Evolutionary conservation across 148 eudicot genomes (phyloP), one percentile per base, ranked within the genome.

Genomic region (Silene latifolia): DNA sequence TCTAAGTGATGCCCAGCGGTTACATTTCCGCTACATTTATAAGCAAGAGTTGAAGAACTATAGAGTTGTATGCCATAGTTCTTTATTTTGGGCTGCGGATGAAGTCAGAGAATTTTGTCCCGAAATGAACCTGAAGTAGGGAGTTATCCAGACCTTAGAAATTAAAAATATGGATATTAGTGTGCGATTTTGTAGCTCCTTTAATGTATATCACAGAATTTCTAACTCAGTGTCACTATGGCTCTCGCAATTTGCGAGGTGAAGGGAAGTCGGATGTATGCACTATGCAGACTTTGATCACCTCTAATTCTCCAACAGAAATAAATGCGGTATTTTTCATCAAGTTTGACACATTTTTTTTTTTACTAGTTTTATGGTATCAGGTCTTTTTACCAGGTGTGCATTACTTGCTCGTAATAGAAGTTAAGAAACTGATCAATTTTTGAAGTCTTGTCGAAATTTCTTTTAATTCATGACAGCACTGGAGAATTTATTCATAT

Each of bases 1-100:
- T 59, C 77, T 32, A 82, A 73, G 64, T 75, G 77, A 80, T 60
- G 44, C 70, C 13, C 18, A 71, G 46, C 67, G 32, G 53, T n/a
- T 63, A 3, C 3, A 69, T 4, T 21, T 47, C n/a, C 11, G 39
- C 21, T 15, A 53, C 73, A 51, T 13, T 23, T 51, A 25, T 51
- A 10, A 44, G 42, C 71, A 0, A 14, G 13, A 59, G 12, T 69
- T 12, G 59, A 47, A 48, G 32, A 21, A 21, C 4, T 48, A 23
- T 13, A 21, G 39, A 47, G 14, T 53, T 53, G 73, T 24, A 25
- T 51, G 24, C 48, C 17, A 15, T 11, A 51, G 56, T 51, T 51
- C 56, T 12, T 51, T 51, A 51, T 51, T 51, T 51, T 7, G 56
- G 44, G 56, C 18, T 65, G 47, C 21, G 39, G 56, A 48, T 8